A percentile compares a stretch with the other conserved stretches of the same genome.
phyloP scores from a whole-genome alignment of 2,329 filamentous ascomycete species.

The Raffaelea albimanens region DNA sequence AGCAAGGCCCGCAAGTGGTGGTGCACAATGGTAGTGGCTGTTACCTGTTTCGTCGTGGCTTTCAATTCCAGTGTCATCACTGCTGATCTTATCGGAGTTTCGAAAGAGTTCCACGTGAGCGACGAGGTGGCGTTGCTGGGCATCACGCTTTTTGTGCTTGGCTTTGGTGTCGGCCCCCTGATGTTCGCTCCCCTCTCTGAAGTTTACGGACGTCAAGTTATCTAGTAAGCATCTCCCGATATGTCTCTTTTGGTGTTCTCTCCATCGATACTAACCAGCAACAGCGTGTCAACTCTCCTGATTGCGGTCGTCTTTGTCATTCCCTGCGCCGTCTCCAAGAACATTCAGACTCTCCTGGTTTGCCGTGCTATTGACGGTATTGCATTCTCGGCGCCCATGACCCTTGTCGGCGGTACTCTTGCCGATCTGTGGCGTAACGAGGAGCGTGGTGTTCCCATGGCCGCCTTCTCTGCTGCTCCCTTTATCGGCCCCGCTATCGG shows the following conservation, averaged over 20 bases:
- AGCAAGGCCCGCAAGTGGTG: constrained; percentile 71
- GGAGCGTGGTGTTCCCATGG: constrained; percentile 80
- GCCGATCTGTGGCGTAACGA: constrained; percentile 79
- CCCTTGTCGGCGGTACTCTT: constrained; percentile 71
- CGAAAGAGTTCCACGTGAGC: constrained; percentile 55
- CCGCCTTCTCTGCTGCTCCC: constrained; percentile 72
- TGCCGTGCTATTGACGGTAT: constrained; percentile 73
- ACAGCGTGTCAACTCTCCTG: constrained; percentile 49
- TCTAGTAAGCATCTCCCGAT: neutral
- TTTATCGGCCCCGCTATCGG: constrained; percentile 75
- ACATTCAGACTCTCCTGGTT: constrained; percentile 66
- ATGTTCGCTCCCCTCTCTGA: constrained; percentile 71
- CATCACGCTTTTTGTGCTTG: constrained; percentile 70
- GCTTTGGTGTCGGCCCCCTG: constrained; percentile 75
- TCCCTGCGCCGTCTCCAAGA: constrained; percentile 66
- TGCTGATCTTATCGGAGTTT: constrained; percentile 58
- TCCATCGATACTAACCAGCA: neutral
- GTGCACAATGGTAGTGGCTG: constrained; percentile 73
- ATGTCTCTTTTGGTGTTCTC: neutral
- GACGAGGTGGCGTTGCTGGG: constrained; percentile 63
- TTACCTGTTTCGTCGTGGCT: constrained; percentile 66
- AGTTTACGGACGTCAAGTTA: constrained; percentile 56
- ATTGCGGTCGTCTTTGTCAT: constrained; percentile 72
- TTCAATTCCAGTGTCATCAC: constrained; percentile 69
- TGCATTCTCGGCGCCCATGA: constrained; percentile 80